Base-by-base conservation (phyloP, 768 basidiomycete genomes). In the Amanita subjunquillea region DNA sequence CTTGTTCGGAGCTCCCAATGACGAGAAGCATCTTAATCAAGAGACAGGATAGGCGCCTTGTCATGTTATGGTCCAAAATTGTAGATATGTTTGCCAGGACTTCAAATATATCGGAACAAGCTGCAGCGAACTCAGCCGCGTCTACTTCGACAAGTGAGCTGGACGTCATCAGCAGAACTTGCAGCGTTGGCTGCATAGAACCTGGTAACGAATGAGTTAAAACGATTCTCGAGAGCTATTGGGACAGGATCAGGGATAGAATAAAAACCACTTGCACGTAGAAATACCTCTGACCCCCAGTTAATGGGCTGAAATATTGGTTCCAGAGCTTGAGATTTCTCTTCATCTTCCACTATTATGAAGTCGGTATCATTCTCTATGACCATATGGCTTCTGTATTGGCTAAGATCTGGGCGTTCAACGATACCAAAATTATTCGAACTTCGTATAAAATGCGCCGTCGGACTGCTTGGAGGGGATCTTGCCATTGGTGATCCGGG, bases 141-240 rank as follows among this genome's bases (percentile, higher is more conserved):
- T 53, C 38, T 22, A 51, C 43, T 5, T 55, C 36, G 9, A 52
- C 48, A 38, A 51, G 53, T 5, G 54, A 51, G 37, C 7, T 15
- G 15, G 50, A 43, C 29, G 61, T 56, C 9, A 66, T 57, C 10
- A 83, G 63, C 23, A 87, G 70, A 17, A 71, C 56, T 55, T 84
- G 82, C 20, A 86, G 66, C 3, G 82, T 82, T 13, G 71, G 63
- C 20, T 69, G 63, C 3, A 61, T 60, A 5, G 64, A 68, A 15
- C 63, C 61, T 1, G 69, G 66, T 29, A 68, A 62, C 2, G 69
- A 67, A 63, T 88, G 86, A 0, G 76, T 78, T 50, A 87, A 59
- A n/a, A 87, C 63, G 27, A 83, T 70, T 39, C 76, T 72, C 56
- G 76, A 78, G 44, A 87, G 65, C 86, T 88, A 56, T 40, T 10